A percentile compares a stretch with the other conserved stretches of the same genome.
These are phyloP conservation scores for Penicillium angulare DNA, from an alignment of 495 filamentous ascomycete species.

Conservation along the genomic window DNA sequence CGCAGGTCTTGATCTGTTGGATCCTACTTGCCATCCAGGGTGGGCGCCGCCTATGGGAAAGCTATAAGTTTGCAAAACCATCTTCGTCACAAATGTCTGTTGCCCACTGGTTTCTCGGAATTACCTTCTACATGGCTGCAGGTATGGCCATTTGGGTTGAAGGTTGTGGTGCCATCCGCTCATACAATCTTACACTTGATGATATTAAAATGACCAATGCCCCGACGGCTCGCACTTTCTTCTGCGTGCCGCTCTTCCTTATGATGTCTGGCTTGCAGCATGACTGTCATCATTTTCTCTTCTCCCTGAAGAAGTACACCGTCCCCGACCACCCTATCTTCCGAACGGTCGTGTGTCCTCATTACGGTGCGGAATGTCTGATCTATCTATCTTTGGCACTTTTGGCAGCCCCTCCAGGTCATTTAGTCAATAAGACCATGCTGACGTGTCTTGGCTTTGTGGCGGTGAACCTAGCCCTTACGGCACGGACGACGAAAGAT, in stretches of 20 bases:
- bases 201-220: constrained; percentile 37
- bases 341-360: constrained; percentile 70
- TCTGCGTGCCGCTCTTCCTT: constrained; percentile 66
- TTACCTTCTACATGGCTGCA: constrained; percentile 71
- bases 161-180: constrained; percentile 63
- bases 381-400: constrained; percentile 80
- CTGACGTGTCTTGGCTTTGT: constrained; percentile 70
- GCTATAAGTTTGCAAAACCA: constrained; percentile 56
- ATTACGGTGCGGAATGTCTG: constrained; percentile 84
- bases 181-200: constrained; percentile 26
- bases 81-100: constrained; percentile 78
- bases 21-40: constrained; percentile 72
- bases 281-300: constrained; percentile 77
- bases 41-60: constrained; percentile 71
- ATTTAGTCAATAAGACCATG: constrained; percentile 70
- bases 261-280: constrained; percentile 76
- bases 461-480: constrained; percentile 73
- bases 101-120: constrained; percentile 74
- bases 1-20: constrained; percentile 69
- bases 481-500: constrained; percentile 69
- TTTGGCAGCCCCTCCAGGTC: constrained; percentile 63
- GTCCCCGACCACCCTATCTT: constrained; percentile 75
- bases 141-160: constrained; percentile 83
- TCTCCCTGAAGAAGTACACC: constrained; percentile 78
- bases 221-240: constrained; percentile 57